Evolutionary conservation across 2,329 filamentous ascomycete species (phyloP).

Genomic region (Aspergillus floridensis): DNA sequence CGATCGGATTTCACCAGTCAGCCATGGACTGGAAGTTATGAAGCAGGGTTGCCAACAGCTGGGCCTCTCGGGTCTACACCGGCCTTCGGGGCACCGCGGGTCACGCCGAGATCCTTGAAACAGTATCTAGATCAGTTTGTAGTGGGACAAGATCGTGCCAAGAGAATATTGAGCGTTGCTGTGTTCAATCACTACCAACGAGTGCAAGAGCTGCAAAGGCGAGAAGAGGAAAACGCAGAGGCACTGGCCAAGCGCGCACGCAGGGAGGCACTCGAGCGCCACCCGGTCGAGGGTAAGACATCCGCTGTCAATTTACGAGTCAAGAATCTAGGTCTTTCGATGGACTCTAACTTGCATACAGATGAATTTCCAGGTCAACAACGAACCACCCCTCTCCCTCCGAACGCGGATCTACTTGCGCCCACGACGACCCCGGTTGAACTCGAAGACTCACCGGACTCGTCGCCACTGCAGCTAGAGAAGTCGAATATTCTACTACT

Average conservation of each 20-base stretch:
- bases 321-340: background rate
- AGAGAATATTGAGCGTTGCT: slow-evolving; percentile 88
- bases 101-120: slow-evolving; percentile 70
- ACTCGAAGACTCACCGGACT: slow-evolving; percentile 56
- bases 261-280: slow-evolving; percentile 64
- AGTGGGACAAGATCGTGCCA: slow-evolving; percentile 86
- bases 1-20: slow-evolving; percentile 63
- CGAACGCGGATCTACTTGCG: slow-evolving; percentile 26
- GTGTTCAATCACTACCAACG: slow-evolving; percentile 97
- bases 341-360: slow-evolving; percentile 27
- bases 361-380: slow-evolving; percentile 64
- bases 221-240: slow-evolving; percentile 77
- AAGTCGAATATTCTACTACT: slow-evolving; percentile 93
- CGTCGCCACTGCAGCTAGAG: slow-evolving; percentile 70
- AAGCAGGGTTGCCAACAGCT: slow-evolving; percentile 59
- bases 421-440: slow-evolving; percentile 34
- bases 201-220: slow-evolving; percentile 70
- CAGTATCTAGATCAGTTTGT: slow-evolving; percentile 93
- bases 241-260: slow-evolving; percentile 68
- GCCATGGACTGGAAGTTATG: slow-evolving; percentile 62
- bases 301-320: too few relatives aligned
- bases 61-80: slow-evolving; percentile 62
- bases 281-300: slow-evolving; percentile 72
- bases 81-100: slow-evolving; percentile 55
- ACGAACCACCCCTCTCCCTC: slow-evolving; percentile 45